A percentile compares a stretch with the other conserved stretches of the same genome.
These are phyloP conservation scores for Cardiospermum halicacabum DNA, from an alignment of 345 rosid species.

Conservation along the genomic window DNA sequence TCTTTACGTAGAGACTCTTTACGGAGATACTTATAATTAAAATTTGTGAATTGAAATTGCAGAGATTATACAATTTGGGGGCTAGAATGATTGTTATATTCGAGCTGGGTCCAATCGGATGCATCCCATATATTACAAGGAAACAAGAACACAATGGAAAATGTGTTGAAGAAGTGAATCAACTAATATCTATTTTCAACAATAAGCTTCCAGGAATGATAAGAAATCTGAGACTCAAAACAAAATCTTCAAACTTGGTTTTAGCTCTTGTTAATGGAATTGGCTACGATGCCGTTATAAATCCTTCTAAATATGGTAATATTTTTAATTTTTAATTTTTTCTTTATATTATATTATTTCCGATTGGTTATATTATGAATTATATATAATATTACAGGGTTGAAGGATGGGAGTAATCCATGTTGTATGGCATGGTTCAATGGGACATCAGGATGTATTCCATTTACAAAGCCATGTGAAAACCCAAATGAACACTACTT, in stretches of 20 bases:
- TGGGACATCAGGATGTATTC: conserved; percentile 39
- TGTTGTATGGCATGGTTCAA: conserved; percentile 42
- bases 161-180: conserved; percentile 32
- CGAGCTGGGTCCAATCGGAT: conserved; percentile 47
- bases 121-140: conserved; percentile 34
- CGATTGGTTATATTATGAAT: no score
- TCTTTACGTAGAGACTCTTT: no score
- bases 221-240: conserved; percentile 23
- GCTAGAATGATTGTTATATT: conserved; percentile 36
- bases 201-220: conserved; percentile 24
- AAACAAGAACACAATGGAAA: conserved; percentile 16
- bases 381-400: conserved; percentile 18
- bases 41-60: not conserved
- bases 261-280: conserved; percentile 19
- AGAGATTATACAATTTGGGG: conserved; percentile 33
- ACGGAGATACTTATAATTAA: no score
- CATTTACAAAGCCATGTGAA: conserved; percentile 26
- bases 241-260: conserved; percentile 25
- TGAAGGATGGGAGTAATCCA: conserved; percentile 32
- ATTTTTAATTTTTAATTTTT: no score
- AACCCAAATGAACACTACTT: conserved; percentile 26
- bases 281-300: conserved; percentile 28
- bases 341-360: no score
- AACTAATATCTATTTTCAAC: conserved; percentile 26
- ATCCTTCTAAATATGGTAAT: conserved; percentile 36